Conservation (phyloP, 2,329 filamentous ascomycete genomes). For the Ceratocystiopsis sp. region DNA sequence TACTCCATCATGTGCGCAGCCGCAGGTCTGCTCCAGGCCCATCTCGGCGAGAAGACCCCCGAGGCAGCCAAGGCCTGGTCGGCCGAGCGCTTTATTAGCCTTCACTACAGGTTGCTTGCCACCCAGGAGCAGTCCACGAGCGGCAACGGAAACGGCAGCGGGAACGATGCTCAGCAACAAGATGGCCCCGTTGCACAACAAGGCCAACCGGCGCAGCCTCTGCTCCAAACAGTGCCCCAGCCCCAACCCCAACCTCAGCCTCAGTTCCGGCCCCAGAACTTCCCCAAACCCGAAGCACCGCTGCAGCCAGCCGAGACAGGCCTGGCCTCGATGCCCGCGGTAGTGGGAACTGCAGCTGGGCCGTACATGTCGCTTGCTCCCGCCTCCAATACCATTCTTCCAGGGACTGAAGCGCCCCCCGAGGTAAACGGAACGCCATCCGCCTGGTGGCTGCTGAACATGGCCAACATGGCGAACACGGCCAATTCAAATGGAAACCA, state of each 20-base stretch:
- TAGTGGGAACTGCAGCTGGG: too few relatives aligned
- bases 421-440: background rate
- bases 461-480: conserved; percentile 9
- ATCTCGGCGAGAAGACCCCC: conserved; percentile 38
- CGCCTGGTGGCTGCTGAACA: conserved; percentile 14
- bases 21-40: conserved; percentile 39
- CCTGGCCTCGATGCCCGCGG: too few relatives aligned
- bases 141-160: too few relatives aligned
- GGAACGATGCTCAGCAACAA: too few relatives aligned
- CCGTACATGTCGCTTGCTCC: too few relatives aligned
- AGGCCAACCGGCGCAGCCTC: background rate
- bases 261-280: too few relatives aligned
- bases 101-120: conserved; percentile 39
- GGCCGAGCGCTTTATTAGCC: conserved; percentile 39
- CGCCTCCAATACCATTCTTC: too few relatives aligned
- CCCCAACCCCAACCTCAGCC: background rate
- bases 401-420: too few relatives aligned
- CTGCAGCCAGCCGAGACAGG: too few relatives aligned
- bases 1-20: conserved; percentile 47
- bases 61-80: conserved; percentile 41
- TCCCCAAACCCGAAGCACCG: too few relatives aligned
- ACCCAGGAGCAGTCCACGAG: conserved; percentile 27
- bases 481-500: conserved; percentile 7
- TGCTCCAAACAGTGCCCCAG: background rate
- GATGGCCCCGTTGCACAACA: background rate